These are phyloP conservation scores for Tolypocladium ophioglossoides DNA, from an alignment of 2,329 filamentous ascomycete species.

Conservation along the genomic window DNA sequence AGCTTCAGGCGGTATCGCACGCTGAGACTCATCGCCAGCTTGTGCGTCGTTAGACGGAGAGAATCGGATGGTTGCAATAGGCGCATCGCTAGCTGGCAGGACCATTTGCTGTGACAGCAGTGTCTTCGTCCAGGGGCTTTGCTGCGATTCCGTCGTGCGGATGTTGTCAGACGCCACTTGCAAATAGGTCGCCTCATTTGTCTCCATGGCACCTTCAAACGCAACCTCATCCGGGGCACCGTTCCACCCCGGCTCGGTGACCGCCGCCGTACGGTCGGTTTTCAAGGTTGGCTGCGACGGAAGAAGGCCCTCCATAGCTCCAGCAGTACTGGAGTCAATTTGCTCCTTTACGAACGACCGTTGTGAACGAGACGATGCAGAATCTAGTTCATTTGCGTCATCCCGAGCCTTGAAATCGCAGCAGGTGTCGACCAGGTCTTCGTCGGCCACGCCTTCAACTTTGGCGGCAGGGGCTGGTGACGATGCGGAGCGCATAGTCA, in stretches of 20 bases:
- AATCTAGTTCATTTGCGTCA: not conserved
- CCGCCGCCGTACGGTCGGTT: no score
- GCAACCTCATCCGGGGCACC: no score
- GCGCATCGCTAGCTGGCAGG: not conserved
- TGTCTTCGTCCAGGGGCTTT: conserved; percentile 6
- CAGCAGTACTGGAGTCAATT: not conserved
- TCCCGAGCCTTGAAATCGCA: not conserved
- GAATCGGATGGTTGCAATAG: not conserved
- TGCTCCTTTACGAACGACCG: not conserved
- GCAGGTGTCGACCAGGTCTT: not conserved
- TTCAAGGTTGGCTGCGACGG: not conserved
- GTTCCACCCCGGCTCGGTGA: not conserved
- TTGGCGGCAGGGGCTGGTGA: not conserved
- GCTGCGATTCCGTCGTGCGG: conserved; percentile 2
- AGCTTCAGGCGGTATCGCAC: not conserved
- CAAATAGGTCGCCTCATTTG: not conserved
- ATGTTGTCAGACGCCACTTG: not conserved
- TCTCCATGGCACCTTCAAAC: not conserved
- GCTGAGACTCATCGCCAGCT: not conserved
- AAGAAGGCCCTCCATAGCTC: not conserved
- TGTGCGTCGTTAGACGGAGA: not conserved
- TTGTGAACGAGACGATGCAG: not conserved
- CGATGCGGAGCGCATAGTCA: not conserved
- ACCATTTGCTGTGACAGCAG: not conserved
- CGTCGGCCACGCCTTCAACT: not conserved